phyloP scores from a whole-genome alignment of 495 filamentous ascomycete species.

The Penicillium roqueforti region DNA sequence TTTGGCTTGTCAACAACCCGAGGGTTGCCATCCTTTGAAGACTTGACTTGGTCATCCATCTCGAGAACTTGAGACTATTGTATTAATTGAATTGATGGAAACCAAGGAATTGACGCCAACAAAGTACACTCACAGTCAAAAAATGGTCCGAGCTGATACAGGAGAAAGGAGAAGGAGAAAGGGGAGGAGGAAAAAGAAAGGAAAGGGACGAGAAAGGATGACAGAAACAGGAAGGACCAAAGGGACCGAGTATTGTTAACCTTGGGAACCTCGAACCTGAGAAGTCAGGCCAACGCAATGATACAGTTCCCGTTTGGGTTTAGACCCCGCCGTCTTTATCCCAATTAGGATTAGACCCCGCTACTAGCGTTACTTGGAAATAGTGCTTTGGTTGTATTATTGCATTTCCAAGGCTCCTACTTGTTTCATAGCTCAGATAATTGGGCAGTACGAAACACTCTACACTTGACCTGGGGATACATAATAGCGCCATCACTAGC shows the following conservation, averaged over 20 bases:
- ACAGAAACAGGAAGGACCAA: no score
- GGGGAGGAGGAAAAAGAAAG: not conserved
- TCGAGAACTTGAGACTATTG: not conserved
- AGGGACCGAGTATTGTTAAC: not conserved
- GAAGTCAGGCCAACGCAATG: not conserved
- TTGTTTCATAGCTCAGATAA: not conserved
- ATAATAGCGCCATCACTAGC: not conserved
- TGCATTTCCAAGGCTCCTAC: no score
- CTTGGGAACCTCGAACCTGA: no score
- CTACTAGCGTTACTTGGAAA: not conserved
- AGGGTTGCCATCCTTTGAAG: not conserved
- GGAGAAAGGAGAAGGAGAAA: not conserved
- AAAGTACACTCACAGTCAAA: not conserved
- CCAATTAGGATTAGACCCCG: not conserved
- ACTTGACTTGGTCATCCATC: not conserved
- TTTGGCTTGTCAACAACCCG: not conserved
- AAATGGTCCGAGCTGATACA: not conserved
- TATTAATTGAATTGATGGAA: not conserved
- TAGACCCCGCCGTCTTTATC: constrained; percentile 1
- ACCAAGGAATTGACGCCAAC: not conserved
- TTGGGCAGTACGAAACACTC: not conserved
- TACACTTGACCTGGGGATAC: not conserved
- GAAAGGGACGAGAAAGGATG: no score
- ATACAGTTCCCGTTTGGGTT: not conserved
- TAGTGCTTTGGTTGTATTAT: not conserved